phyloP scores from a whole-genome alignment of 352 stramenopile species.

The Pythium coloratum region DNA sequence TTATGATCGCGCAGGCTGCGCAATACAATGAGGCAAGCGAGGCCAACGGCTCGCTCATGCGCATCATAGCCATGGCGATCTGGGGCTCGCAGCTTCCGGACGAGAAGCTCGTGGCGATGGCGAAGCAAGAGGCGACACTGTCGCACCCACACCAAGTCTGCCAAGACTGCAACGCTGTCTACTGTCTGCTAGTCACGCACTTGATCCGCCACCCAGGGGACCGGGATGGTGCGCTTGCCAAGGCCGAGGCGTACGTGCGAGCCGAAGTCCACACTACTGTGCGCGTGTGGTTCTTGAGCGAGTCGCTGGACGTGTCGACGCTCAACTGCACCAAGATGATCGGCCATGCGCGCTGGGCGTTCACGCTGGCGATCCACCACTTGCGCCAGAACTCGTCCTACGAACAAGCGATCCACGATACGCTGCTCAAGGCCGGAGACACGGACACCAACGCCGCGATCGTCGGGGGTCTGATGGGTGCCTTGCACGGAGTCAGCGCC shows the following conservation, averaged over 20 bases:
- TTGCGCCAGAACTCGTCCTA: conserved; percentile 41
- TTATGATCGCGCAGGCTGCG: conserved; percentile 33
- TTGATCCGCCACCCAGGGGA: conserved; percentile 42
- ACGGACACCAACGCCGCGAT: conserved; percentile 68
- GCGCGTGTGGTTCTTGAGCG: conserved; percentile 44
- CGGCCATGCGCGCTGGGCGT: conserved; percentile 53
- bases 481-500: conserved; percentile 41
- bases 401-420: conserved; percentile 45
- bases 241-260: conserved; percentile 38
- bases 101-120: conserved; percentile 33
- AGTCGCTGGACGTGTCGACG: conserved; percentile 39
- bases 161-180: conserved; percentile 64
- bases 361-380: conserved; percentile 50
- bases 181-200: conserved; percentile 49
- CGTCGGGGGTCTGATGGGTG: conserved; percentile 48
- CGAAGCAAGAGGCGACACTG: conserved; percentile 40
- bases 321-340: conserved; percentile 37
- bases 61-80: conserved; percentile 45
- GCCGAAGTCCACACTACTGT: conserved; percentile 30
- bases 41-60: conserved; percentile 61
- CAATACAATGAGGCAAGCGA: conserved; percentile 35
- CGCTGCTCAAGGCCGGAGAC: conserved; percentile 53
- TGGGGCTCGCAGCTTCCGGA: conserved; percentile 32
- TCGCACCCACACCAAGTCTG: conserved; percentile 55
- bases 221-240: conserved; percentile 33